Conservation (phyloP, 768 basidiomycete species). For the Tylopilus plumbeoviolaceoides region DNA sequence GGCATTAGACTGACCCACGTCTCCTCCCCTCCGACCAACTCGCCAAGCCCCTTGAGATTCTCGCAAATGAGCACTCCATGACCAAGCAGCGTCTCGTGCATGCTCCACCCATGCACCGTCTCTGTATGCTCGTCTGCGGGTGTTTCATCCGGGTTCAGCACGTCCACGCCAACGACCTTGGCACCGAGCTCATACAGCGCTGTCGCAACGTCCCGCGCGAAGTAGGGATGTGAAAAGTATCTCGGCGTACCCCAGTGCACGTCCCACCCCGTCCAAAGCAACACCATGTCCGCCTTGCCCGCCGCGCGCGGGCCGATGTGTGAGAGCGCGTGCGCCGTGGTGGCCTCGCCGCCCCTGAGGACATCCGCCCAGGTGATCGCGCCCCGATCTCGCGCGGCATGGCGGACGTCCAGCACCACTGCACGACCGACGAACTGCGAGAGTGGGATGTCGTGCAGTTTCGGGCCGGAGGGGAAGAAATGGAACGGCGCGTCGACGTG, state of each 20-base stretch:
- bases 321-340: not conserved
- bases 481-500: slow-evolving; percentile 79
- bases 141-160: slow-evolving; percentile 66
- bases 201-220: slow-evolving; percentile 49
- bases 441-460: slow-evolving; percentile 57
- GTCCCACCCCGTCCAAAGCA: slow-evolving; percentile 71
- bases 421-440: slow-evolving; percentile 51
- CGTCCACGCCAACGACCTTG: slow-evolving; percentile 57
- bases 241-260: slow-evolving; percentile 43
- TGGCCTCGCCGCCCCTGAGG: not conserved
- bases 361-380: slow-evolving; percentile 51
- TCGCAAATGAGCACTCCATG: slow-evolving; percentile 63
- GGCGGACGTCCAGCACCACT: slow-evolving; percentile 50
- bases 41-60: slow-evolving; percentile 57
- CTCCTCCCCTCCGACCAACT: slow-evolving; percentile 28
- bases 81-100: slow-evolving; percentile 60
- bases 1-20: slow-evolving; percentile 56
- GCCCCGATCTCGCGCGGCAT: slow-evolving; percentile 37
- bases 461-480: slow-evolving; percentile 54
- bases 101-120: slow-evolving; percentile 36
- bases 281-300: slow-evolving; percentile 37
- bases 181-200: slow-evolving; percentile 49
- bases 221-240: slow-evolving; percentile 65
- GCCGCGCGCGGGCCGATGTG: slow-evolving; percentile 23
- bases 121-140: slow-evolving; percentile 11